Conservation (phyloP, 2,329 filamentous ascomycete species). For the Aureobasidium sp. region DNA sequence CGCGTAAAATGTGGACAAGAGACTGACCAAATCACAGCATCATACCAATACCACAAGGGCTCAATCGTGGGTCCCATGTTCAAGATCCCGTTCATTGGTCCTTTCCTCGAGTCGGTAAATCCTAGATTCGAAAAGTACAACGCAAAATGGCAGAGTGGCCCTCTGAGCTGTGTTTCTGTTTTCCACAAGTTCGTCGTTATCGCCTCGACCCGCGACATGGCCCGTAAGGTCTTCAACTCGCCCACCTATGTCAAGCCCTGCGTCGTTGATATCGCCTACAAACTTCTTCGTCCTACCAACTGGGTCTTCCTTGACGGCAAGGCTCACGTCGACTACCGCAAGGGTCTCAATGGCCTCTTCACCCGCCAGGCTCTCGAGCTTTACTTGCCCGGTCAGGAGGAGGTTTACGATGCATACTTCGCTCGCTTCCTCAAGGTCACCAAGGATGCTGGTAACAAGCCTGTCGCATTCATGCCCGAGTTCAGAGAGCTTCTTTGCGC, state of each 20-base stretch:
- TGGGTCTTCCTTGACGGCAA: slow-evolving; percentile 98
- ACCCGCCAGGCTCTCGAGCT: slow-evolving; percentile 79
- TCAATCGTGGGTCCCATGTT: slow-evolving; percentile 40
- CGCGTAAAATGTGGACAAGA: neutral
- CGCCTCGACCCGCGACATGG: slow-evolving; percentile 88
- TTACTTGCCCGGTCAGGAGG: slow-evolving; percentile 88
- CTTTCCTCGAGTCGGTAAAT: slow-evolving; percentile 85
- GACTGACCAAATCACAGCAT: slow-evolving; percentile 31
- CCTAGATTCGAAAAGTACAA: slow-evolving; percentile 89
- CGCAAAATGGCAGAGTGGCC: slow-evolving; percentile 84
- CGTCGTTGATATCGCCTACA: slow-evolving; percentile 88
- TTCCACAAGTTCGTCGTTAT: slow-evolving; percentile 99
- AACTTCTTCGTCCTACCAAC: slow-evolving; percentile 84
- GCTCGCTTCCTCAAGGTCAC: slow-evolving; percentile 69
- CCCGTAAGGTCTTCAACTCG: slow-evolving; percentile 94
- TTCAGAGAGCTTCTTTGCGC: slow-evolving; percentile 95
- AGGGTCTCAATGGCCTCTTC: slow-evolving; percentile 90
- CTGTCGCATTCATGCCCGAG: slow-evolving; percentile 78
- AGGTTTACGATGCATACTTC: slow-evolving; percentile 85
- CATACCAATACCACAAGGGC: slow-evolving; percentile 41
- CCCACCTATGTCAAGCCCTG: slow-evolving; percentile 89
- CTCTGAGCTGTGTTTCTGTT: slow-evolving; percentile 92
- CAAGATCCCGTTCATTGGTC: slow-evolving; percentile 61
- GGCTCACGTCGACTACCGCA: slow-evolving; percentile 91
- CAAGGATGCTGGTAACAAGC: slow-evolving; percentile 59